A percentile compares a stretch with the other conserved stretches of the same genome.
phyloP scores from a whole-genome alignment of 2,329 filamentous ascomycete genomes.

The Dothideomycetidae sp. region DNA sequence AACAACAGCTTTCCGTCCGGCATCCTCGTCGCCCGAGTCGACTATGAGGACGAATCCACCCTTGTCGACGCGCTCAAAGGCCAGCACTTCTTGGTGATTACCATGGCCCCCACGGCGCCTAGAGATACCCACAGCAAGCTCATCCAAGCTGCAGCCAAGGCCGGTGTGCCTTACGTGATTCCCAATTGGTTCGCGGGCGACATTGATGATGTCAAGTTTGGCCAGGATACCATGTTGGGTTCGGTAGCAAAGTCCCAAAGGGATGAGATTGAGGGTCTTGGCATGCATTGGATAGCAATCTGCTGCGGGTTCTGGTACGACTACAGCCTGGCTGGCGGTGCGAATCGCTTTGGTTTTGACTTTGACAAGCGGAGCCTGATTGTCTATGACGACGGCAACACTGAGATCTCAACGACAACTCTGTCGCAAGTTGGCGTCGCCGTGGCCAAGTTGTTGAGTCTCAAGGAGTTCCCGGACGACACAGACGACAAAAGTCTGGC shows the following conservation, averaged over 20 bases:
- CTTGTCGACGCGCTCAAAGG: conserved; percentile 18
- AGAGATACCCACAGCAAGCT: conserved; percentile 16
- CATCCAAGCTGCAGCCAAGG: conserved; percentile 18
- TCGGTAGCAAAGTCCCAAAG: conserved; percentile 11
- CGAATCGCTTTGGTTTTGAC: conserved; percentile 19
- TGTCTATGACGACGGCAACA: conserved; percentile 17
- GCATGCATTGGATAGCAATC: conserved; percentile 18
- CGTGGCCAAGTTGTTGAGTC: conserved; percentile 21
- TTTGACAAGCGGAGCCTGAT: conserved; percentile 15
- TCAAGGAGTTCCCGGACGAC: conserved; percentile 15
- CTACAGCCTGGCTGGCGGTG: conserved; percentile 15
- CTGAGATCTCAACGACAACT: conserved; percentile 22
- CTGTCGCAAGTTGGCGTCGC: conserved; percentile 21
- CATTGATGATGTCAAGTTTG: conserved; percentile 15
- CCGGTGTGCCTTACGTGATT: conserved; percentile 20
- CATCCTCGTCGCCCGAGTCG: conserved; percentile 15
- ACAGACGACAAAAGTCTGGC: conserved; percentile 16
- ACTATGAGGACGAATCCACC: conserved; percentile 16
- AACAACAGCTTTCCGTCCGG: conserved; percentile 23
- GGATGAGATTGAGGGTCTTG: conserved; percentile 16
- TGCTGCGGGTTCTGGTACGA: conserved; percentile 22
- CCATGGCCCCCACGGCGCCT: conserved; percentile 16
- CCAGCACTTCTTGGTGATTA: conserved; percentile 23
- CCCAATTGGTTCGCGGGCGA: conserved; percentile 19
- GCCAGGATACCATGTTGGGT: conserved; percentile 14